Percentiles rank a stretch among this genome's conserved stretches.
phyloP scores from a whole-genome alignment of 805 yeast genomes.

The Maudiozyma pseudohumilis region DNA sequence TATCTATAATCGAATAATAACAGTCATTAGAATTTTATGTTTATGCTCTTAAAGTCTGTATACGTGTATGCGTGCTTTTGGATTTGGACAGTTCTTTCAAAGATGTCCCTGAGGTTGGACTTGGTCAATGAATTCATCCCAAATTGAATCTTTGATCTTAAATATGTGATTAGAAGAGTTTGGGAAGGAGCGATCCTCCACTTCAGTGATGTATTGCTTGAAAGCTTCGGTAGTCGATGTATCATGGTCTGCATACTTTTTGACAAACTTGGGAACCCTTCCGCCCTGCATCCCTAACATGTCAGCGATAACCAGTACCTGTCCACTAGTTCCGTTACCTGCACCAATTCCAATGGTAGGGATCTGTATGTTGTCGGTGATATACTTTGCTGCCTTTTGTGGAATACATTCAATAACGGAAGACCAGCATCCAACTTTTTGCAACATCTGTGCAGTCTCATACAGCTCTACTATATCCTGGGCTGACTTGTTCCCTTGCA shows the following conservation, averaged over 20 bases:
- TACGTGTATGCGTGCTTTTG: no score
- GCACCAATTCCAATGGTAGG: constrained; percentile 98
- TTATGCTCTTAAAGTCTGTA: background rate
- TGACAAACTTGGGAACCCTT: constrained; percentile 62
- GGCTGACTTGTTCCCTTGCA: constrained; percentile 59
- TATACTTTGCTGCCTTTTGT: constrained; percentile 48
- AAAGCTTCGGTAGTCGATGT: constrained; percentile 43
- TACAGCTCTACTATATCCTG: constrained; percentile 46
- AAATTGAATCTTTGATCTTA: constrained; percentile 56
- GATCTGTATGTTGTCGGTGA: constrained; percentile 49
- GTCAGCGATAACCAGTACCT: constrained; percentile 82
- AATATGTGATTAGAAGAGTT: constrained; percentile 50
- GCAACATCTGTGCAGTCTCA: constrained; percentile 59
- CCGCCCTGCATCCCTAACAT: constrained; percentile 63
- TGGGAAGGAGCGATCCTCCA: constrained; percentile 51
- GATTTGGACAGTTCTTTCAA: no score
- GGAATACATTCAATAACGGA: constrained; percentile 85
- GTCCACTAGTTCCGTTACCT: constrained; percentile 75
- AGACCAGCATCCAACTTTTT: constrained; percentile 67
- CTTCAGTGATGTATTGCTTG: constrained; percentile 47
- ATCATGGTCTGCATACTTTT: constrained; percentile 48
- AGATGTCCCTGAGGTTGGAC: no score
- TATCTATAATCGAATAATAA: background rate
- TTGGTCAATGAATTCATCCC: constrained; percentile 29
- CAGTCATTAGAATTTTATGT: background rate